Conservation (phyloP, 2,329 filamentous ascomycete genomes). For the Fusarium protoensiforme region DNA sequence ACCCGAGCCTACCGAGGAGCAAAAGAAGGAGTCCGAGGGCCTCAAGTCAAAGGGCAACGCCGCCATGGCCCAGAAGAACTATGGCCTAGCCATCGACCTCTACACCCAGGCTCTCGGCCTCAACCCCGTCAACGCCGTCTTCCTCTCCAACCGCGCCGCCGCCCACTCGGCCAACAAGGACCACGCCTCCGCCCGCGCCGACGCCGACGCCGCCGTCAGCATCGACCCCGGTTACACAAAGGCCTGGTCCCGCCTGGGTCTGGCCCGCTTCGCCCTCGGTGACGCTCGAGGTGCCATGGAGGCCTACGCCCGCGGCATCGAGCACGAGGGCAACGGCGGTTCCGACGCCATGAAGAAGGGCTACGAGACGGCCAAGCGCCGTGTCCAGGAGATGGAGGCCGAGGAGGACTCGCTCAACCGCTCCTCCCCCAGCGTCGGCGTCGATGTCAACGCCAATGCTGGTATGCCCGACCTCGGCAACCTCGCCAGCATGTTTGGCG, state of each 20-base stretch:
- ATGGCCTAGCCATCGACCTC: conserved; percentile 80
- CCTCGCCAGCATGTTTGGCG: conserved; percentile 79
- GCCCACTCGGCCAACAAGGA: conserved; percentile 88
- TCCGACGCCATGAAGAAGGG: conserved; percentile 98
- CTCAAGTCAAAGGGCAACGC: conserved; percentile 93
- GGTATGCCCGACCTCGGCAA: conserved; percentile 75
- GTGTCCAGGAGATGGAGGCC: conserved; percentile 81
- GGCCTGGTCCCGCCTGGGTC: conserved; percentile 92
- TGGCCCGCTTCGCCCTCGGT: conserved; percentile 90
- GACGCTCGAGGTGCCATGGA: conserved; percentile 94
- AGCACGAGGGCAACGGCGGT: conserved; percentile 92
- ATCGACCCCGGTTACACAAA: conserved; percentile 96
- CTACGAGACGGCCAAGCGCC: conserved; percentile 89
- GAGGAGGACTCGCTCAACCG: conserved; percentile 54
- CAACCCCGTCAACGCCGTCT: conserved; percentile 89
- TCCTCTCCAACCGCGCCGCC: conserved; percentile 96
- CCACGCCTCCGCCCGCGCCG: conserved; percentile 84
- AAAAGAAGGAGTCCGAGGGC: conserved; percentile 84
- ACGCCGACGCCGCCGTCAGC: conserved; percentile 90
- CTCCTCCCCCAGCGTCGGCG: conserved; percentile 61
- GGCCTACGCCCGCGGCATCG: conserved; percentile 92
- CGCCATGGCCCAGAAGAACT: conserved; percentile 95
- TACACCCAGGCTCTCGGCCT: conserved; percentile 90
- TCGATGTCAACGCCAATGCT: conserved; percentile 60
- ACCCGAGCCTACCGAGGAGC: conserved; percentile 57